Base-by-base conservation (phyloP, 1,284 basidiomycete genomes). In the Pterula multifida region DNA sequence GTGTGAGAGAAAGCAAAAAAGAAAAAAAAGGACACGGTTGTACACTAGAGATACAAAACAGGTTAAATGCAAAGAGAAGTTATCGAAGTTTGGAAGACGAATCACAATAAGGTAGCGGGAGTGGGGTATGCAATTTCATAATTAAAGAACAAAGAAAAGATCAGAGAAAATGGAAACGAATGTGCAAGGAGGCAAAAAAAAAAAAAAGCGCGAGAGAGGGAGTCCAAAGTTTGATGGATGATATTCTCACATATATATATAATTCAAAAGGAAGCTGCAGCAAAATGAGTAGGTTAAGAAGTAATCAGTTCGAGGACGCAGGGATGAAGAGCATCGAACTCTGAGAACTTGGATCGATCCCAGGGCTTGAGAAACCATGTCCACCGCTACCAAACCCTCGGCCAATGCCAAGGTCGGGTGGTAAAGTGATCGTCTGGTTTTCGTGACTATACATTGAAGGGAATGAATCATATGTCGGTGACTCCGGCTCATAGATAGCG, bases 141-240 rank as follows among this genome's bases (percentile, higher is more conserved):
- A 32, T 6, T 32, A 3, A 36, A 42, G 52, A 24, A 39, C 49
- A 54, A 32, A 36, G 48, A 50, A 45, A 48, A 49, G 32, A 45
- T 54, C 60, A 13, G 49, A 53, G 58, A 19, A 58, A n/a, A n/a
- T n/a, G 54, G 44, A 45, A 52, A 15, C 28, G 15, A 32, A 32
- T 15, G 15, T 32, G 54, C 50, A 36, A 50, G 50, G 50, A 52
- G 26, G 53, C 26, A 50, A 42, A 52, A 44, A 26, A 28, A 45
- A 50, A 25, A 28, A 50, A 50, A 36, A 45, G 28, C 6, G 28
- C 6, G 28, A 32, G 28, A 32, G 28, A 32, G 28, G 15, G 28
- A 32, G 15, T 32, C 28, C 6, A 32, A 15, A 32, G 28, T 32
- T 6, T 6, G 28, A 32, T 6, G 15, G 6, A 6, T 6, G 15